A percentile compares a stretch with the other conserved stretches of the same genome.
These are phyloP conservation scores for Trichoderma arundinaceum DNA, from an alignment of 2,329 filamentous ascomycete genomes.

Conservation along the genomic window DNA sequence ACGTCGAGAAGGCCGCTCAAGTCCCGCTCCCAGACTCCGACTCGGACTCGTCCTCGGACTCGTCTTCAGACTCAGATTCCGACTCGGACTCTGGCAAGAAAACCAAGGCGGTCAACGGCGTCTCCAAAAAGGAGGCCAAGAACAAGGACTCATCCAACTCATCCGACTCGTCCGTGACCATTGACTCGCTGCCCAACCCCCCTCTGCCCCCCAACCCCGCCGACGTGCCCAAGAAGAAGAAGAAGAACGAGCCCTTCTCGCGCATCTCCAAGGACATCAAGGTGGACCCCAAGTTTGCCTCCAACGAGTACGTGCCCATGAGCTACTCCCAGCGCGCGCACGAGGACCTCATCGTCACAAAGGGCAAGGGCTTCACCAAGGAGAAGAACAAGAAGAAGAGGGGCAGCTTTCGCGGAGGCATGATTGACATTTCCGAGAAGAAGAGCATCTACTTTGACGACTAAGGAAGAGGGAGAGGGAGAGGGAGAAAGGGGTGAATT, in stretches of 20 bases:
- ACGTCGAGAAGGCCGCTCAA: conserved; percentile 46
- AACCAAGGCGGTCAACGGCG: conserved; percentile 27
- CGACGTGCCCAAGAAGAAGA: conserved; percentile 46
- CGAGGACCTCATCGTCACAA: conserved; percentile 85
- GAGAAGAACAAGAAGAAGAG: conserved; percentile 99
- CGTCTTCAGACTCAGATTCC: conserved; percentile 36
- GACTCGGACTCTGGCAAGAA: conserved; percentile 46
- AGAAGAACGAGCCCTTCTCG: conserved; percentile 72
- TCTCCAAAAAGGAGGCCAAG: conserved; percentile 34
- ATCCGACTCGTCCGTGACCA: conserved; percentile 59
- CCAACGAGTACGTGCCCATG: conserved; percentile 82
- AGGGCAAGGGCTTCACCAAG: conserved; percentile 97
- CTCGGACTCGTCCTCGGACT: conserved; percentile 38
- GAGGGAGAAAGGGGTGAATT: not conserved
- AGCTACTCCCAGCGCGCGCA: conserved; percentile 89
- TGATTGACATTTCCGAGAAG: conserved; percentile 80
- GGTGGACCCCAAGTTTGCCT: conserved; percentile 72
- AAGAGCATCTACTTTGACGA: conserved; percentile 96
- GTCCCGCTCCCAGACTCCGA: conserved; percentile 51
- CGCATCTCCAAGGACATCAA: conserved; percentile 72
- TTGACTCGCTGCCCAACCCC: conserved; percentile 53
- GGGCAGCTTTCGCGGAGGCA: conserved; percentile 87
- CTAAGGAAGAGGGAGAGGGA: conserved; percentile 49
- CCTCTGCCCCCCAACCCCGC: conserved; percentile 61
- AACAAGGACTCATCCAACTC: conserved; percentile 47